Base-by-base conservation (phyloP, 139 green algal genomes). In the Chlorella sp. region DNA sequence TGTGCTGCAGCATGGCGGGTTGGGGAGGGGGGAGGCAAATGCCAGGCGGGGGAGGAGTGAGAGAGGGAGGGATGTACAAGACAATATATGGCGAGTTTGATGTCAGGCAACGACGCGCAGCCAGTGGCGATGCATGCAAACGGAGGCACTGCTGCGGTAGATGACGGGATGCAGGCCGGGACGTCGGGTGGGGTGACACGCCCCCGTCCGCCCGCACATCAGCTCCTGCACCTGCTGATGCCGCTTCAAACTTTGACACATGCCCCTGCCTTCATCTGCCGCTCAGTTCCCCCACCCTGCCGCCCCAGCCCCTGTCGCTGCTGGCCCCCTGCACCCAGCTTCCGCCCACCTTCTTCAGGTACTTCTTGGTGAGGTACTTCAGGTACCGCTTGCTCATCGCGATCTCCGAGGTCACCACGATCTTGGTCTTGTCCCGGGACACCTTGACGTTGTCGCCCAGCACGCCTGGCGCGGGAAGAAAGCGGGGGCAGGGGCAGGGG, bases 341-440 rank as follows among this genome's bases (percentile, higher is more conserved):
- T 39, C 68, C 68, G 19, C 84, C 4, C 40, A 81, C 69, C 68
- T 99, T 99, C 96, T 99, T 99, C 92, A 99, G 91, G 96, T 98
- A 99, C 96, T 99, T 99, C 97, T 99, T 99, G 40, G 98, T 99
- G 81, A 99, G 92, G 95, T 99, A 99, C 96, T 99, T 99, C 79
- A 99, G 94, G 90, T 92, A 96, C 84, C 96, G 92, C 97, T 99
- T 99, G 92, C 94, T 97, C 91, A 99, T 96, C 48, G 94, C 85
- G 19, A 93, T 91, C 88, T 98, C 96, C 36, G 89, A 88, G 79
- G 96, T 98, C 39, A 99, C 95, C n/a, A 91, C 96, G 30, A 99
- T 93, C 94, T 97, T 98, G 86, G 91, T 96, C 96, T 99, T 99
- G 87, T 99, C 97, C 75, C 95, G 95, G 22, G 91, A 80, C 12